phyloP scores from a whole-genome alignment of 225 moss, liverwort and hornwort species.

The Bryum argenteum region DNA sequence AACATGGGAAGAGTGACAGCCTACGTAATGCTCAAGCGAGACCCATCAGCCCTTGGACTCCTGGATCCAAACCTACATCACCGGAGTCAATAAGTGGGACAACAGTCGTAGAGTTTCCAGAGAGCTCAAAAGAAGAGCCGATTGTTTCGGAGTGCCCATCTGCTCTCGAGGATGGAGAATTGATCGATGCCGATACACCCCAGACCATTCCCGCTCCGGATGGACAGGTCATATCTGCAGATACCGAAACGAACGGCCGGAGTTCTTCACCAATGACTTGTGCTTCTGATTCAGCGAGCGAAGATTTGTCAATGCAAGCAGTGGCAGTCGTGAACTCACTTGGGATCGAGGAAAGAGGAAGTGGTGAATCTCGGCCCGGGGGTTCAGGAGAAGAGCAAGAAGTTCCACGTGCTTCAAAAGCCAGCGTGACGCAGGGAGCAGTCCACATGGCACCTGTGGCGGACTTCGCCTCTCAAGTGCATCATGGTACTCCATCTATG shows the following conservation, averaged over 20 bases:
- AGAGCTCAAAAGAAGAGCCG: constrained; percentile 29
- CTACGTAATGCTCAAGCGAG: constrained; percentile 37
- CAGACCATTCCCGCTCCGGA: constrained; percentile 22
- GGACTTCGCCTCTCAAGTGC: constrained; percentile 37
- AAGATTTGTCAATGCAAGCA: constrained; percentile 25
- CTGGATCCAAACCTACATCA: constrained; percentile 38
- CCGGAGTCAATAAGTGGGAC: constrained; percentile 27
- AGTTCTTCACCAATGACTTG: constrained; percentile 27
- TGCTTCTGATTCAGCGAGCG: constrained; percentile 36
- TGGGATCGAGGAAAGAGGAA: constrained; percentile 27
- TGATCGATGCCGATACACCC: constrained; percentile 28
- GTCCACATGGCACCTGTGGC: constrained; percentile 29
- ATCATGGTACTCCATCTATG: constrained; percentile 27
- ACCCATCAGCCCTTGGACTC: constrained; percentile 35
- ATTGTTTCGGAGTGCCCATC: constrained; percentile 24
- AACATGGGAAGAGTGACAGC: constrained; percentile 49
- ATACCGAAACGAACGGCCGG: constrained; percentile 25
- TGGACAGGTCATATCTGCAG: constrained; percentile 26
- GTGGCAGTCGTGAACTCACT: constrained; percentile 28
- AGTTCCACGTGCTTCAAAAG: constrained; percentile 19
- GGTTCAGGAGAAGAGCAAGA: constrained; percentile 33
- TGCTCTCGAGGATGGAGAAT: constrained; percentile 32
- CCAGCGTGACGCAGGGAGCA: constrained; percentile 27
- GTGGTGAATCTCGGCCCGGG: constrained; percentile 22
- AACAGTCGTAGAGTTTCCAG: constrained; percentile 14